Conservation (phyloP, 2,329 filamentous ascomycete species). For the Geoglossum cookeanum region DNA sequence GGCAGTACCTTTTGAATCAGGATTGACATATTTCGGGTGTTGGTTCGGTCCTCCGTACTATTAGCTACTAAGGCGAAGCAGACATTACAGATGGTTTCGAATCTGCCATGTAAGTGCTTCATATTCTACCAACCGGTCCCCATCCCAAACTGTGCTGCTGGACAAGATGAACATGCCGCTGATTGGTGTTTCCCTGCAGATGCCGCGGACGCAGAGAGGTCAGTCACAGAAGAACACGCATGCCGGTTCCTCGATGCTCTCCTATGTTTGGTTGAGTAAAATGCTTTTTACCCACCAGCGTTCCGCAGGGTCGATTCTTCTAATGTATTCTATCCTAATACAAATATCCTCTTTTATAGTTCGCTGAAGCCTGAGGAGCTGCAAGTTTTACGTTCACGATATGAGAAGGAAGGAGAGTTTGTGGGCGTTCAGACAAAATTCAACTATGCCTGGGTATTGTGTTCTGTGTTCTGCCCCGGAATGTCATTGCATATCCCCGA, state of each 20-base stretch:
- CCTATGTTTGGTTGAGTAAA: not conserved
- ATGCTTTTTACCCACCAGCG: not conserved
- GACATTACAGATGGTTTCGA: slow-evolving; percentile 1
- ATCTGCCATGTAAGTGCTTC: slow-evolving; percentile 19
- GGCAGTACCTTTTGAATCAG: slow-evolving; percentile 16
- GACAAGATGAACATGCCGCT: not conserved
- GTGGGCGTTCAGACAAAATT: slow-evolving; percentile 97
- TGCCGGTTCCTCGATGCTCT: not conserved
- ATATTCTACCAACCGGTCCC: not conserved
- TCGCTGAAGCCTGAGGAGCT: slow-evolving; percentile 84
- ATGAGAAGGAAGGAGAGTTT: slow-evolving; percentile 93
- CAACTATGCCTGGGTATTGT: slow-evolving; percentile 96
- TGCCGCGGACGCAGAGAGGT: slow-evolving; percentile 95
- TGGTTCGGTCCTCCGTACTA: not conserved
- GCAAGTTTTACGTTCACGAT: slow-evolving; percentile 79
- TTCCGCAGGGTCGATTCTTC: not conserved
- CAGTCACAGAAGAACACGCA: slow-evolving; percentile 13
- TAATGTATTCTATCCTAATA: not conserved
- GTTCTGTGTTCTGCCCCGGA: slow-evolving; percentile 2
- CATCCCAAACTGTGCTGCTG: not conserved
- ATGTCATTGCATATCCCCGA: slow-evolving; percentile 3
- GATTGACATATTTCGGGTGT: not conserved
- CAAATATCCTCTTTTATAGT: slow-evolving; percentile 31
- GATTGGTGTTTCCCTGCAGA: slow-evolving; percentile 35
- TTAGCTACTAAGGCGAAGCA: not conserved